Evolutionary conservation across 768 basidiomycete genomes (phyloP).

Genomic region (Rhodotorula graminis): DNA sequence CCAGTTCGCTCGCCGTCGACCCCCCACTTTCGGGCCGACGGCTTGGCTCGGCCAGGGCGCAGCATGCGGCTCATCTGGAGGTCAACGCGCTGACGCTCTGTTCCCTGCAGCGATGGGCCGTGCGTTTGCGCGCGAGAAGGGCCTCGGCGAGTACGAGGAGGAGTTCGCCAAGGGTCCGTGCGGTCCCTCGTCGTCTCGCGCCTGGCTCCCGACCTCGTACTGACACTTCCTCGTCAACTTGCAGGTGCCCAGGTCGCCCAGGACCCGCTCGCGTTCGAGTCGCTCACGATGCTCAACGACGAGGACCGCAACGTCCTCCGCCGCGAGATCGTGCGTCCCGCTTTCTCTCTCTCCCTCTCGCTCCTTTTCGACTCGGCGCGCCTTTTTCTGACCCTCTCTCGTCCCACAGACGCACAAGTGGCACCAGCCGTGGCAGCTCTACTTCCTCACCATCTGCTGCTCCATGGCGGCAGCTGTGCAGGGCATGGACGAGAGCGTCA

Average conservation of each 20-base stretch:
- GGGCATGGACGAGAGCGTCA: constrained; percentile 15
- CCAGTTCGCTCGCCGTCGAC: too few relatives aligned
- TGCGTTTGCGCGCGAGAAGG: constrained; percentile 61
- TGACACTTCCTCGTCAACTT: constrained; percentile 36
- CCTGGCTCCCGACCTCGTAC: constrained; percentile 56
- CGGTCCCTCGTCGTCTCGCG: constrained; percentile 64
- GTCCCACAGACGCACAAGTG: constrained; percentile 48
- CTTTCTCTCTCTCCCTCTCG: not conserved
- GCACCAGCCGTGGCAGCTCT: constrained; percentile 48
- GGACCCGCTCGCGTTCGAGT: constrained; percentile 41
- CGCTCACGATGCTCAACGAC: constrained; percentile 41
- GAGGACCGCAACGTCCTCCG: constrained; percentile 43
- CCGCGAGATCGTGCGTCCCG: constrained; percentile 28
- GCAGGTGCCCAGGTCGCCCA: constrained; percentile 63
- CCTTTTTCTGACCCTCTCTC: not conserved
- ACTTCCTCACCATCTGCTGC: constrained; percentile 36
- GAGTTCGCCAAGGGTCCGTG: constrained; percentile 56
- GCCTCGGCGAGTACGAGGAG: constrained; percentile 45
- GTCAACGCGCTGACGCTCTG: constrained; percentile 56
- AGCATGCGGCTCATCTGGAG: too few relatives aligned
- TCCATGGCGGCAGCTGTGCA: constrained; percentile 40
- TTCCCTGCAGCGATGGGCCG: constrained; percentile 61
- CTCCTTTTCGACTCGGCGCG: not conserved
- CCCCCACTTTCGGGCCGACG: not conserved
- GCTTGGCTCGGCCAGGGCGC: too few relatives aligned